Percentiles rank a stretch among this genome's conserved stretches.
Conservation (phyloP, 2,329 filamentous ascomycete species). For the Nothomitra cinnamomea region DNA sequence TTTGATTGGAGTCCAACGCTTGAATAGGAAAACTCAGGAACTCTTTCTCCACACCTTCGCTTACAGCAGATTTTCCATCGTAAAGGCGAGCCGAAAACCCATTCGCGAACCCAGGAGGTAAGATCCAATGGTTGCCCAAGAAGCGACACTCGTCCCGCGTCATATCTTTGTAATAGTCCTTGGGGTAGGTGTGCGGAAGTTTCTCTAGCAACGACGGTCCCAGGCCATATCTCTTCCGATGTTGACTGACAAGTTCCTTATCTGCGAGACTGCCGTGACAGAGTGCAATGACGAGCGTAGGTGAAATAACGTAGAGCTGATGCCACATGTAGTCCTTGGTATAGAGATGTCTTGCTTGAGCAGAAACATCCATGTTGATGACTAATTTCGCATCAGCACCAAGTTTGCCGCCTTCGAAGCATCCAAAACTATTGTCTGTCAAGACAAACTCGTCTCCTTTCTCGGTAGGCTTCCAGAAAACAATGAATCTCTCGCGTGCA, state of each 20-base stretch:
- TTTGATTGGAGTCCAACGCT: neutral
- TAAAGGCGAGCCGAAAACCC: constrained; percentile 9
- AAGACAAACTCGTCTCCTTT: constrained; percentile 17
- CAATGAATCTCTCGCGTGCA: constrained; percentile 15
- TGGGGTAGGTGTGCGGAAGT: constrained; percentile 14
- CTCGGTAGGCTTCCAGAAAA: constrained; percentile 16
- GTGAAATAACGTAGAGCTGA: constrained; percentile 17
- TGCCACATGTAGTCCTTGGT: constrained; percentile 18
- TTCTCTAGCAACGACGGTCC: constrained; percentile 15
- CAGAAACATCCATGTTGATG: constrained; percentile 13
- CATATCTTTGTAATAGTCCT: constrained; percentile 17
- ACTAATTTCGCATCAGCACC: constrained; percentile 14
- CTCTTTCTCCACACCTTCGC: neutral
- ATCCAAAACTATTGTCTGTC: constrained; percentile 17
- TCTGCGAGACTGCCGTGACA: constrained; percentile 17
- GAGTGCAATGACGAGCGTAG: constrained; percentile 15
- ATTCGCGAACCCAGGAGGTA: constrained; percentile 14
- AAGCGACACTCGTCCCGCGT: constrained; percentile 13
- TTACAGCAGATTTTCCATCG: neutral
- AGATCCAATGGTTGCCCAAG: constrained; percentile 14
- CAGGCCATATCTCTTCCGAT: constrained; percentile 16
- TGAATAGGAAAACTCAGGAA: neutral
- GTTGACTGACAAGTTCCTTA: constrained; percentile 13
- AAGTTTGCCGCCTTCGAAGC: constrained; percentile 16
- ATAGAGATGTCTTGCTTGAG: constrained; percentile 15